Evolutionary conservation across 371 early-diverging fungal genomes (phyloP), one percentile per base, ranked within the genome.

Genomic region (Mucor sp.): DNA sequence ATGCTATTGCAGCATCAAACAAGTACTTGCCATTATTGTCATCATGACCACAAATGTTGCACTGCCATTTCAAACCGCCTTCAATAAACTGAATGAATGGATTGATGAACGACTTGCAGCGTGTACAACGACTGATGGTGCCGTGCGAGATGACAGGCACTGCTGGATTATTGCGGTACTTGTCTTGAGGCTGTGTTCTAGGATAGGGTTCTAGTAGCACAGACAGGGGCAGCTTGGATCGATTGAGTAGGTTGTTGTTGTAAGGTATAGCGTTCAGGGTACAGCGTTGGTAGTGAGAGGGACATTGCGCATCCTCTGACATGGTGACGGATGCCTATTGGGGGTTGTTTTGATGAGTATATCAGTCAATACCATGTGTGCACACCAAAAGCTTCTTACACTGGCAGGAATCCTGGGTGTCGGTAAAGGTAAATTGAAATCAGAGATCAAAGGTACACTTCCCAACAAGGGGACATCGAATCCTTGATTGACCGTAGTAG

Each of bases 91-190:
- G 81, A 3, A 93, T 86, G 78, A 89, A 95, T 7, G 94, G 94
- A 62, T 94, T 95, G 71, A 95, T 90, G 70, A 94, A 95, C 1
- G 94, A 87, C 53, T 92, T 82, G 82, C 95, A 95, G 7, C 91
- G 80, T 9, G 87, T 81, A 77, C 95, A 95, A 14, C 94, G 88
- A 50, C 87, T 86, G 66, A 95, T 89, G 53, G 79, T 78, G 11
- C 81, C 83, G 25, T 93, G 83, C 17, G 83, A 75, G 37, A 91
- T 86, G 7, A 92, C 83, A 5, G 94, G 94, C 3, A 63, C 41
- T 27, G n/a, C n/a, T n/a, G n/a, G n/a, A n/a, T 63, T 39, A 15
- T 50, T 12, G 30, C 11, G 37, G 55, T 39, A 83, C 41, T 86
- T 84, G 5, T 77, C 80, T 0, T 25, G 27, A 27, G 72, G 72